Conservation (phyloP, 23 red algal species). For the Gracilaria gracilis region DNA sequence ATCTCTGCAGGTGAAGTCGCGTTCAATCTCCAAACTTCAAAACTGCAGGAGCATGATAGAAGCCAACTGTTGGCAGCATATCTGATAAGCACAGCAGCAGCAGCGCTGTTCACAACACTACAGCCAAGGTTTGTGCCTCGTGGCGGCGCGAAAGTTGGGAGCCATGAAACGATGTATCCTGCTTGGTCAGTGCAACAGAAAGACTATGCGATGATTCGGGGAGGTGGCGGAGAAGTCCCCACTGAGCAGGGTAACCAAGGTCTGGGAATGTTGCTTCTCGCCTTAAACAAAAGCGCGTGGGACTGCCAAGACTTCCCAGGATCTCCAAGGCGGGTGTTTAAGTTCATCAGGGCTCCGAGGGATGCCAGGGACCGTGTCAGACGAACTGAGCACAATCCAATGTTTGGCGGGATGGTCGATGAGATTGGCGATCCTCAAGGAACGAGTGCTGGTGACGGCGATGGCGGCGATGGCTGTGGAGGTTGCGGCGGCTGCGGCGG, state of each 20-base stretch:
- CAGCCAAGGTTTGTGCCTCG: conserved; percentile 19
- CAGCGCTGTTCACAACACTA: not conserved
- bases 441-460: not conserved
- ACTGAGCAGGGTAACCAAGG: not conserved
- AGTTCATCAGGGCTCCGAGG: not conserved
- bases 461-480: not conserved
- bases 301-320: not conserved
- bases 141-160: not conserved
- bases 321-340: not conserved
- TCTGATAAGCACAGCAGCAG: conserved; percentile 7
- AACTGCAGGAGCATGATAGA: not conserved
- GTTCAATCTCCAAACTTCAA: not conserved
- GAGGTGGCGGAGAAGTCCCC: not conserved
- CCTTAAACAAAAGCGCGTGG: not conserved
- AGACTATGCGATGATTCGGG: conserved; percentile 8
- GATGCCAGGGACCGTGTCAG: not conserved
- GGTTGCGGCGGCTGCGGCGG: not conserved
- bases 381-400: too few relatives aligned
- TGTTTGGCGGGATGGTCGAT: not conserved
- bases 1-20: not conserved
- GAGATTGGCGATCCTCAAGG: not conserved
- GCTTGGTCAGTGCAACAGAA: not conserved
- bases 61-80: conserved; percentile 12
- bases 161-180: conserved; percentile 31
- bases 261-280: not conserved